A percentile compares a stretch with the other conserved stretches of the same genome.
Conservation (phyloP, 2,329 filamentous ascomycete species). For the Neopestalotiopsis sp. region DNA sequence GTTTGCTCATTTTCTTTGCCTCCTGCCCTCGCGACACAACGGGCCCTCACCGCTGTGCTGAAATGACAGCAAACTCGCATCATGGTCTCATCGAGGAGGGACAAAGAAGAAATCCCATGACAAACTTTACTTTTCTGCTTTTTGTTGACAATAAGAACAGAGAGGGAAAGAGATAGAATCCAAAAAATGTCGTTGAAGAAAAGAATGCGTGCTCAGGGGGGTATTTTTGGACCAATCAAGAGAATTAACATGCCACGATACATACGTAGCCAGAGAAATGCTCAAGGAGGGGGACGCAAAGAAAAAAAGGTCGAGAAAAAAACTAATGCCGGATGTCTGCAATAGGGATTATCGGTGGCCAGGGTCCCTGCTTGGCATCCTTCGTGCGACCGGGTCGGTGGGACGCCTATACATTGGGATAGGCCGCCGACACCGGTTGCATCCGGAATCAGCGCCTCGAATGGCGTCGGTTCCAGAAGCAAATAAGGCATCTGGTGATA, state of each 20-base stretch:
- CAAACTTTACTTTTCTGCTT: slow-evolving; percentile 1
- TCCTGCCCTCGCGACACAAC: background rate
- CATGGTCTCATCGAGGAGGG: background rate
- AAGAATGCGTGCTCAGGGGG: background rate
- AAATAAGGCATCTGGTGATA: background rate
- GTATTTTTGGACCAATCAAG: background rate
- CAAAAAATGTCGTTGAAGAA: background rate
- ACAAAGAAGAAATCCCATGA: background rate
- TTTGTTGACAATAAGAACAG: background rate
- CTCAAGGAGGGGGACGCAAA: background rate
- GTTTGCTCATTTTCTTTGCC: background rate
- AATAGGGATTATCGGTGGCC: slow-evolving; percentile 1
- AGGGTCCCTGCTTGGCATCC: background rate
- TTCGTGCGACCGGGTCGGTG: slow-evolving; percentile 2
- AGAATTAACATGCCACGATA: background rate
- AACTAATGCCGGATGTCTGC: slow-evolving; percentile 1
- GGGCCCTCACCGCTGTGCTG: background rate
- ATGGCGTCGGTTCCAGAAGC: background rate
- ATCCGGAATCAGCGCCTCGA: background rate
- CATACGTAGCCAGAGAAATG: background rate
- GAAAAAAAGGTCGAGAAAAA: background rate
- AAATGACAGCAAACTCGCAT: background rate
- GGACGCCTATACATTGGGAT: background rate
- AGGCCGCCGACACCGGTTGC: background rate
- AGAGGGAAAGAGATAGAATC: background rate